Percentiles rank a stretch among this genome's conserved stretches.
Evolutionary conservation across 352 stramenopile species (phyloP).

Genomic region (Phytophthora tubulina): DNA sequence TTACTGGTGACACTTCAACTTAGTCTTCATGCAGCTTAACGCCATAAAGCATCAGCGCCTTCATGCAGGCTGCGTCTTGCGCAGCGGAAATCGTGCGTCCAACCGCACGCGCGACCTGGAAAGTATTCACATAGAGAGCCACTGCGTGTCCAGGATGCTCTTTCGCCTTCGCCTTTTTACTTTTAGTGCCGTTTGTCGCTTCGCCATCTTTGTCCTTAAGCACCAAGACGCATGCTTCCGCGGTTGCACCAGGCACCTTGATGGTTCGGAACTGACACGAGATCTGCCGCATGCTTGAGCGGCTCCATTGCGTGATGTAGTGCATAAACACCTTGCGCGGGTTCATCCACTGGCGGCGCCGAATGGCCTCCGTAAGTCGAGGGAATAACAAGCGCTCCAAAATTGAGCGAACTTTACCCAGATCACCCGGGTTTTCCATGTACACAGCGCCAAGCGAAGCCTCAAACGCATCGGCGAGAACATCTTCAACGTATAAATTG

Average conservation of each 20-base stretch:
- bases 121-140: constrained; percentile 75
- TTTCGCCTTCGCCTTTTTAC: constrained; percentile 36
- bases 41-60: constrained; percentile 73
- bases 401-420: constrained; percentile 71
- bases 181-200: constrained; percentile 25
- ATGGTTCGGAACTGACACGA: constrained; percentile 67
- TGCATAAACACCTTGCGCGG: constrained; percentile 74
- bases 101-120: constrained; percentile 63
- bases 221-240: constrained; percentile 34
- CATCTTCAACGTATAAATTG: constrained; percentile 79
- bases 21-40: constrained; percentile 62
- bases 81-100: constrained; percentile 77
- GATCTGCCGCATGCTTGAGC: constrained; percentile 40
- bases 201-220: constrained; percentile 31
- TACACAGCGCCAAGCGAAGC: constrained; percentile 81
- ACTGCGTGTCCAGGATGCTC: constrained; percentile 57
- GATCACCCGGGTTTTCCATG: constrained; percentile 69
- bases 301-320: constrained; percentile 69
- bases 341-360: constrained; percentile 86
- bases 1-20: constrained; percentile 8
- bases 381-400: constrained; percentile 74
- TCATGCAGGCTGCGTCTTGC: constrained; percentile 74
- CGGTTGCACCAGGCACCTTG: constrained; percentile 21
- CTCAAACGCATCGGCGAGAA: constrained; percentile 85
- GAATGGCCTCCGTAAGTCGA: constrained; percentile 76